These are phyloP conservation scores for Tulasnella sp. DNA, from an alignment of 768 basidiomycete species.

Conservation along the genomic window DNA sequence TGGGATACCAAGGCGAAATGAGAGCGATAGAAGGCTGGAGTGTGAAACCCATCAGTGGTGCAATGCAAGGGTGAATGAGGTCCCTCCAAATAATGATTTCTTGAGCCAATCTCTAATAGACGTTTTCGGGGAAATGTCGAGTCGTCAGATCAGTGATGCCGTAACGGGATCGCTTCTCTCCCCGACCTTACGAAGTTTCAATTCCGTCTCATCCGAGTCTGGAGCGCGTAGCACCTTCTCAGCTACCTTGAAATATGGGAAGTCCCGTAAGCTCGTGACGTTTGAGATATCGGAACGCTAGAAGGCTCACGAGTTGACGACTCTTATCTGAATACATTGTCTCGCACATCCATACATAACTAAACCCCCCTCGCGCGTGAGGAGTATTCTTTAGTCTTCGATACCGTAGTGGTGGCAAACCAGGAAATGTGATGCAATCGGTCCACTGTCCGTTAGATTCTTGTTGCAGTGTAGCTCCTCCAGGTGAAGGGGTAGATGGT, in stretches of 20 bases:
- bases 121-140: neutral
- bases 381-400: neutral
- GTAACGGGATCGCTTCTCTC: too few relatives aligned
- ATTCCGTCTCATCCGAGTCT: neutral
- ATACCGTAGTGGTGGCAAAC: neutral
- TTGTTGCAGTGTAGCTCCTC: neutral
- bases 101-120: neutral
- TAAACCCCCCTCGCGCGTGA: neutral
- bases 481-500: neutral
- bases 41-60: neutral
- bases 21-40: neutral
- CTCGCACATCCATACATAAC: slow-evolving; percentile 2
- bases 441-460: neutral
- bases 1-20: neutral
- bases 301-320: neutral
- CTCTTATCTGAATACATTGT: neutral
- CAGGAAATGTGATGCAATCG: neutral
- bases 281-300: neutral
- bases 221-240: neutral
- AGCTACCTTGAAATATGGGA: neutral
- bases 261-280: neutral
- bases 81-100: neutral
- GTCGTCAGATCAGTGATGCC: neutral
- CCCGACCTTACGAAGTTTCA: neutral
- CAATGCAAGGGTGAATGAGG: neutral